Evolutionary conservation across 2,329 filamentous ascomycete genomes (phyloP).

Genomic region (Xylariaceae sp.): DNA sequence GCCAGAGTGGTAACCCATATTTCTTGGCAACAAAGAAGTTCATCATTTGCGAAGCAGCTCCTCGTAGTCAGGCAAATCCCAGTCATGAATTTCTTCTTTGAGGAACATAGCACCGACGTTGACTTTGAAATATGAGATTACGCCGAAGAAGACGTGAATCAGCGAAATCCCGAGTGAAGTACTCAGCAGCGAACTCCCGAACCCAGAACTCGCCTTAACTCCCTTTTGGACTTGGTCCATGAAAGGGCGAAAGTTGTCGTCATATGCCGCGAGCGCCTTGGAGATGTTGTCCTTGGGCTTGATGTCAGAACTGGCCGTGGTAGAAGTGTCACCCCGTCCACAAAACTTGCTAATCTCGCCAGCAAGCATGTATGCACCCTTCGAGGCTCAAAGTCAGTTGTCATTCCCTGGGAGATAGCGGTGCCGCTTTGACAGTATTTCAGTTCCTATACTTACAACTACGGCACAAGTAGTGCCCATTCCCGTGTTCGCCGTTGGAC

Average conservation of each 20-base stretch:
- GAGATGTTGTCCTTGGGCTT: constrained; percentile 18
- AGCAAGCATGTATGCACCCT: constrained; percentile 45
- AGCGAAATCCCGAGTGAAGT: constrained; percentile 31
- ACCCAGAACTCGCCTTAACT: constrained; percentile 7
- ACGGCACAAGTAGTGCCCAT: constrained; percentile 41
- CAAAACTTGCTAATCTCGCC: constrained; percentile 37
- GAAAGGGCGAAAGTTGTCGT: constrained; percentile 36
- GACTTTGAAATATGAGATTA: constrained; percentile 32
- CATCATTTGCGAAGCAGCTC: constrained; percentile 13
- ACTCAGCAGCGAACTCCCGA: constrained; percentile 22
- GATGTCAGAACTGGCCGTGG: constrained; percentile 1
- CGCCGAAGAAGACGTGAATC: constrained; percentile 27
- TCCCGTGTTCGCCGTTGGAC: constrained; percentile 40
- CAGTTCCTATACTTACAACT: constrained; percentile 12
- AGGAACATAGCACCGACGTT: constrained; percentile 31
- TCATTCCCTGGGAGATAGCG: too few species aligned
- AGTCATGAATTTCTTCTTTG: constrained; percentile 31
- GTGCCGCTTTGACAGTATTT: too few species aligned
- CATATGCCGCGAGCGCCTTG: constrained; percentile 35
- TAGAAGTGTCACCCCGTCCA: constrained; percentile 3
- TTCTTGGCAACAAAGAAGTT: too few species aligned
- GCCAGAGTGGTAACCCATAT: neutral
- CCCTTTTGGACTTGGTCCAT: constrained; percentile 35
- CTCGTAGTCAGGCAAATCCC: constrained; percentile 37
- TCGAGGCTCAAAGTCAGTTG: too few species aligned